phyloP scores from a whole-genome alignment of 176 grass and related monocot genomes.

The Carex scoparia region DNA sequence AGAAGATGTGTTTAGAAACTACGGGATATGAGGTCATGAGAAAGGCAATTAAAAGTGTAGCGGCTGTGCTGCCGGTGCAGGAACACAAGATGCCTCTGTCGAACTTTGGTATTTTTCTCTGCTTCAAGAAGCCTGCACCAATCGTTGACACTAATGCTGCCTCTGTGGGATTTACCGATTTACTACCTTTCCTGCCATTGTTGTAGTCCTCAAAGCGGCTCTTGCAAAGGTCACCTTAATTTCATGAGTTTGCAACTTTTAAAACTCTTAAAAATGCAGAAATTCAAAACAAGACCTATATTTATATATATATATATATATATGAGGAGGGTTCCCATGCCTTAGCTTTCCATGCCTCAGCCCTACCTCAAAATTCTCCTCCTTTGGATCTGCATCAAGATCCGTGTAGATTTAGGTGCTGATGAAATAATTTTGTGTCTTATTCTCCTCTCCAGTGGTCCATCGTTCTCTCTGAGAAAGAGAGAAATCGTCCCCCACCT shows the following conservation, averaged over 20 bases:
- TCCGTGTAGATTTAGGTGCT: no score
- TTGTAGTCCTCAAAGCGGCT: conserved; percentile 39
- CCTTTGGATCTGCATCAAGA: no score
- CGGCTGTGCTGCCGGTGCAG: conserved; percentile 34
- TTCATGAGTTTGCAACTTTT: no score
- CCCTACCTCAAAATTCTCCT: no score
- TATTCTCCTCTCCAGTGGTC: no score
- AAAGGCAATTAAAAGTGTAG: conserved; percentile 22
- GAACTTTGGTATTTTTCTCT: conserved; percentile 73
- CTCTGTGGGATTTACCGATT: background rate
- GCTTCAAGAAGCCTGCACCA: conserved; percentile 38
- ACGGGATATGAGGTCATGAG: background rate
- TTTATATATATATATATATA: no score
- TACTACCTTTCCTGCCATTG: conserved; percentile 5
- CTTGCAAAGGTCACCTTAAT: conserved; percentile 25
- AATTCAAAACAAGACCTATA: background rate
- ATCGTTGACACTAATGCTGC: background rate
- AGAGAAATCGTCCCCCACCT: no score
- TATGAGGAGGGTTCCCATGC: no score
- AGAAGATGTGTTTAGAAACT: background rate
- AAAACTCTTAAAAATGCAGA: background rate
- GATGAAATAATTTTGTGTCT: no score
- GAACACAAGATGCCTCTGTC: conserved; percentile 46
- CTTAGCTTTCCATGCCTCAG: no score
- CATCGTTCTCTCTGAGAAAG: no score